Evolutionary conservation across 257 asterid genomes (phyloP), one percentile per base, ranked within the genome.

Genomic region (Perilla frutescens): DNA sequence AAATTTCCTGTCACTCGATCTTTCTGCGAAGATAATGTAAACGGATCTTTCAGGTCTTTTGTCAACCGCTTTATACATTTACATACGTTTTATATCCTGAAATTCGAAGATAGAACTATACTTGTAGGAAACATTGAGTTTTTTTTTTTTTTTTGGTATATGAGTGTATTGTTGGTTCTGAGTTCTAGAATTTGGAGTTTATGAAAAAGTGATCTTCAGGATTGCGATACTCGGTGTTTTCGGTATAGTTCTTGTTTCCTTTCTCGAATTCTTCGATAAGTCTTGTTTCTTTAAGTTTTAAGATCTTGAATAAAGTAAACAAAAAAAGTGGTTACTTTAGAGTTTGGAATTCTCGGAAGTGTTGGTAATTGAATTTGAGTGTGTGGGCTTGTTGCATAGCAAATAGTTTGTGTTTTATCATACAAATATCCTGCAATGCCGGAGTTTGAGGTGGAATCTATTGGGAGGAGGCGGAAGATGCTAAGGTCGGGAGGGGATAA

Each of bases 381-480:
- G 47, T 56, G 39, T 61, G 50, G 67, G 58, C 11, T 67, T 57
- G 53, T 9, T 47, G 62, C 60, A 14, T 54, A 32, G 31, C 34
- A 32, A 15, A 32, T 37, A 3, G 61, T 41, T 63, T 55, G 68
- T 58, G 14, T 44, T 62, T 70, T 77, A 66, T 12, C 60, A 55
- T 48, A 45, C 13, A 45, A 8, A 72, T 5, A 8, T 61, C 45
- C 26, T 37, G 64, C 53, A 55, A 87, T 93, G 97, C 83, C 73
- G 31, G 90, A 78, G 68, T 81, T 80, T 60, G 90, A 83, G 84
- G 79, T 72, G 20, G 88, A 79, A 56, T 83, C 86, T 12, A 12
- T 45, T 74, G 72, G 87, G 76, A 80, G 86, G 79, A 86, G 80
- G 15, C 84, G 84, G 71, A 85, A 75, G 54, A 57, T 79, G 85